Conservation (phyloP, 2,329 filamentous ascomycete species). For the Cytospora piceicola region DNA sequence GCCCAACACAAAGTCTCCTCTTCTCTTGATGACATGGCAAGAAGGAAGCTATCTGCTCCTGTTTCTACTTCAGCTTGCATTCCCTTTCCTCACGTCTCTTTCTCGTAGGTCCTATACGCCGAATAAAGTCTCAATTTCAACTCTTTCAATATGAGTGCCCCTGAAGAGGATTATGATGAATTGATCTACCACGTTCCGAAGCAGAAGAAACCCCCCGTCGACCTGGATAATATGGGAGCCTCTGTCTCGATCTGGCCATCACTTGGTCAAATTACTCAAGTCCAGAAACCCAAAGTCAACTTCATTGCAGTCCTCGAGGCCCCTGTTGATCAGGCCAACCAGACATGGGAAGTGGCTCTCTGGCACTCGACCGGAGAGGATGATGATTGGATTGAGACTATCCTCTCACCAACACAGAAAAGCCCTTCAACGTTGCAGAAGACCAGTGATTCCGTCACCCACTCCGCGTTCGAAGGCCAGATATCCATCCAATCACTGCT, state of each 20-base stretch:
- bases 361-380: slow-evolving; percentile 65
- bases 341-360: slow-evolving; percentile 72
- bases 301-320: slow-evolving; percentile 75
- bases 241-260: slow-evolving; percentile 65
- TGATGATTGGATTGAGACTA: slow-evolving; percentile 59
- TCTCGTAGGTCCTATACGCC: neutral
- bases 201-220: slow-evolving; percentile 40
- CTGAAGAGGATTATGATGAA: slow-evolving; percentile 42
- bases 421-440: slow-evolving; percentile 57
- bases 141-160: slow-evolving; percentile 29
- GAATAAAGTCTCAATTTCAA: neutral
- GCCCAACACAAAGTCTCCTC: slow-evolving; percentile 7
- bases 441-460: slow-evolving; percentile 40
- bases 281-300: slow-evolving; percentile 52
- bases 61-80: neutral
- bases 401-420: slow-evolving; percentile 38
- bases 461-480: slow-evolving; percentile 58
- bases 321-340: slow-evolving; percentile 54
- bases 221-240: slow-evolving; percentile 42
- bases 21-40: slow-evolving; percentile 15
- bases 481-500: slow-evolving; percentile 54
- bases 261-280: slow-evolving; percentile 72
- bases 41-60: neutral
- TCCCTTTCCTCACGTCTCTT: slow-evolving; percentile 1
- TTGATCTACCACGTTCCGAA: slow-evolving; percentile 45